Base-by-base conservation (phyloP, 2,329 filamentous ascomycete genomes). In the Fusarium palustre region DNA sequence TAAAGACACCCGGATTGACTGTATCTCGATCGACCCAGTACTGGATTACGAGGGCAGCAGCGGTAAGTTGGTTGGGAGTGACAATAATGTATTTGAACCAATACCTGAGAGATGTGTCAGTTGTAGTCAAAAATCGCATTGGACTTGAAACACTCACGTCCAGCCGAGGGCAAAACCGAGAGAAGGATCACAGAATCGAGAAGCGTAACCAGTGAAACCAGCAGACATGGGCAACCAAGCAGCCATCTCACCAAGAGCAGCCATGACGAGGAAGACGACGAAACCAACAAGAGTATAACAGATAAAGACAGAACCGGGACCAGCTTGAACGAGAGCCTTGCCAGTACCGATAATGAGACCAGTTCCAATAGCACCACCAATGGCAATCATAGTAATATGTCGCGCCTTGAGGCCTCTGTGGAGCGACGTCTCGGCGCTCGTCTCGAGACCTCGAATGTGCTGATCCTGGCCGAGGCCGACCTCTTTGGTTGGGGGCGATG, bases 51-150 rank as follows among this genome's bases (percentile, higher is more conserved):
- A 97, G 80, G 7, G 92, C 88, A n/a, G 87, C 88, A 30, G 93
- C 93, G 1, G 92, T 96, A 39, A 97, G 82, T 77, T 97, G 92
- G 75, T 96, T 96, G 2, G 93, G 92, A 2, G 92, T 94, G 50
- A 92, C 87, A 74, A 97, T 94, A 77, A 96, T 92, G 78, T 96
- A 96, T 88, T 94, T 86, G 80, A 90, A 86, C 86, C 88, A 92
- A 71, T 86, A 86, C 42, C 84, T 85, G 57, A 8, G 31, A 18
- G 24, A 9, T 10, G 49, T 76, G 49, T 76, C 45, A 76, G 69
- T 13, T 25, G 47, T 24, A 24, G 11, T 30, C 11, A 25, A 22
- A 30, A 25, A 24, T 47, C 25, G 24, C 18, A 30, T 45, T 33
- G 36, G 24, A 0, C 3, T 41, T 9, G 6, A 10, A n/a, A 39